These are phyloP conservation scores for Fusarium mangiferae DNA, from an alignment of 2,329 filamentous ascomycete species.

Conservation along the genomic window DNA sequence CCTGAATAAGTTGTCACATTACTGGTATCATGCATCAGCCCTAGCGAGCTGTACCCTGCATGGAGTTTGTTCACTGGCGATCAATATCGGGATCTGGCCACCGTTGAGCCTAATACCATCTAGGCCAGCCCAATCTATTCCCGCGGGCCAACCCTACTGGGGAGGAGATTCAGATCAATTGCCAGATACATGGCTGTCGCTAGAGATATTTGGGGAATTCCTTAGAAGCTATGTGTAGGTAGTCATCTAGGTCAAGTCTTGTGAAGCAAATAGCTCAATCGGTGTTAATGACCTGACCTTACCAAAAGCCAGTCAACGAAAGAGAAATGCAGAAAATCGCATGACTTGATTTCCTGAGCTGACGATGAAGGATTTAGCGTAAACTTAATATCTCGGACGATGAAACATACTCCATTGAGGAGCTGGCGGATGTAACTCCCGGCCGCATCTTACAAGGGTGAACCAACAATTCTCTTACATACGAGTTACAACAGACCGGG, in stretches of 20 bases:
- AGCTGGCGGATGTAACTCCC: neutral
- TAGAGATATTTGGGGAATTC: neutral
- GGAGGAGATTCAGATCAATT: too few relatives aligned
- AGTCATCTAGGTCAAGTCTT: neutral
- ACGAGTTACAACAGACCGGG: neutral
- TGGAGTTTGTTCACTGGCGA: neutral
- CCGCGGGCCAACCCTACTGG: neutral
- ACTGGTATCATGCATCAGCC: neutral
- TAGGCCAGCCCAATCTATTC: neutral
- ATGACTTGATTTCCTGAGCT: neutral
- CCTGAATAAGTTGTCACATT: neutral
- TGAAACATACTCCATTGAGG: neutral
- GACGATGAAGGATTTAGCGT: neutral
- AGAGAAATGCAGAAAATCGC: neutral
- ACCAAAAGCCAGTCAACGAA: neutral
- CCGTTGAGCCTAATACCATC: too few relatives aligned
- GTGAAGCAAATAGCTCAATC: neutral
- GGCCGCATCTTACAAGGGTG: neutral
- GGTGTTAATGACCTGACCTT: neutral
- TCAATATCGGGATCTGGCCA: neutral
- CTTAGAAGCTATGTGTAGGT: rapidly evolving
- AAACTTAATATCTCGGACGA: neutral
- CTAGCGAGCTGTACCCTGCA: too few relatives aligned
- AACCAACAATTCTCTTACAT: neutral
- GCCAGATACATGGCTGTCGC: rapidly evolving